These are phyloP conservation scores for Closterium sp. DNA, from an alignment of 139 green algal species.

Conservation along the genomic window DNA sequence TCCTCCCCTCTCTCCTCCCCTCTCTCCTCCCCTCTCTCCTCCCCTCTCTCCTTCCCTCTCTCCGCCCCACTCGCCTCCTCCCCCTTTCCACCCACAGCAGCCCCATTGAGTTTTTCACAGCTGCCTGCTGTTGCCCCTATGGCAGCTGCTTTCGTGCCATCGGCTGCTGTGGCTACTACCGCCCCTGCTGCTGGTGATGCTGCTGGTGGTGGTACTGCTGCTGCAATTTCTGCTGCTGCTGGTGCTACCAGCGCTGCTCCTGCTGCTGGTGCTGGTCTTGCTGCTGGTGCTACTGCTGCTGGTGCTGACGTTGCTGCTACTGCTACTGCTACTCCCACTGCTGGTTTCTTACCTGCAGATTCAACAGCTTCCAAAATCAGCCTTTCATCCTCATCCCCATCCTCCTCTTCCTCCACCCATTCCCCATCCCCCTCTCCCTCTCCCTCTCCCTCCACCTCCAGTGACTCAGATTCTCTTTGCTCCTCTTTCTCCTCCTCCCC, in stretches of 20 bases:
- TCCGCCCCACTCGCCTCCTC: too few relatives aligned
- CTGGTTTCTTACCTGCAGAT: background rate
- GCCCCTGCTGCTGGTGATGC: background rate
- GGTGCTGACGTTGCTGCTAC: background rate
- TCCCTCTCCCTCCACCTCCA: background rate
- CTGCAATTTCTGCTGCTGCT: too few relatives aligned
- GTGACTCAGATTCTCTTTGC: background rate
- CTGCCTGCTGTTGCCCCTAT: too few relatives aligned
- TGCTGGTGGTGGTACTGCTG: background rate
- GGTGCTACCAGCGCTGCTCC: background rate
- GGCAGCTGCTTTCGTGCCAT: too few relatives aligned
- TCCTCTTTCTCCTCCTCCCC: background rate
- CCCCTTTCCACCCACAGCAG: background rate
- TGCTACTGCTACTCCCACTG: background rate
- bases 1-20: too few relatives aligned
- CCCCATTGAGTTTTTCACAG: background rate
- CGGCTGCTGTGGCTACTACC: too few relatives aligned
- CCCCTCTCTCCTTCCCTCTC: too few relatives aligned
- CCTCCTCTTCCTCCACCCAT: background rate
- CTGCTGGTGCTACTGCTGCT: background rate
- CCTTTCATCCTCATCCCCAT: background rate
- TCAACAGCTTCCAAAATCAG: background rate
- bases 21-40: too few relatives aligned
- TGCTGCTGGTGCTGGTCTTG: background rate
- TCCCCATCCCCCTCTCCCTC: background rate